Percentiles rank a stretch among this genome's conserved stretches.
Evolutionary conservation across 2,329 filamentous ascomycete genomes (phyloP).

Genomic region (Arthrinium phaeospermum): DNA sequence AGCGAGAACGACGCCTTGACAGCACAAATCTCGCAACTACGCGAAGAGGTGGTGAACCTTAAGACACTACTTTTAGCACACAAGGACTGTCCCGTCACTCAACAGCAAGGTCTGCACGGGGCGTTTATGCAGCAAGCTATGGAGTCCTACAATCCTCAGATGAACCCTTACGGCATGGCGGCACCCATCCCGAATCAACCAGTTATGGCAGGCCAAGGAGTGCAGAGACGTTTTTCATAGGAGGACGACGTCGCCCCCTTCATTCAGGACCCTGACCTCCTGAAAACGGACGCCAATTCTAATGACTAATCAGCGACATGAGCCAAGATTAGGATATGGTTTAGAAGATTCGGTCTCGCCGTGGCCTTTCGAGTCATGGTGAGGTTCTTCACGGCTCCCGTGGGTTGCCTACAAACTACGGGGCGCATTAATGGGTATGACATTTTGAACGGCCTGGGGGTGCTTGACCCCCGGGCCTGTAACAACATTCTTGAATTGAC

Average conservation of each 20-base stretch:
- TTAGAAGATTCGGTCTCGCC: background rate
- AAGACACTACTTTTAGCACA: conserved; percentile 93
- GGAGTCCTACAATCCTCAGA: conserved; percentile 60
- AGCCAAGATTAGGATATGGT: conserved; percentile 6
- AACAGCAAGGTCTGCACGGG: conserved; percentile 76
- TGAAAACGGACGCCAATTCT: background rate
- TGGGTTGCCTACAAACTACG: background rate
- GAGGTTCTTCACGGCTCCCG: background rate
- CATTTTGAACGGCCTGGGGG: background rate
- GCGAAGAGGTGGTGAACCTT: conserved; percentile 92
- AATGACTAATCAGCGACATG: background rate
- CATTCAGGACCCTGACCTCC: conserved; percentile 24
- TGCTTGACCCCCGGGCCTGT: conserved; percentile 38
- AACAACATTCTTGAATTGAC: conserved; percentile 44
- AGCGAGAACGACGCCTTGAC: conserved; percentile 89
- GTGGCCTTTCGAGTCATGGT: background rate
- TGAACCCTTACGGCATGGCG: conserved; percentile 66
- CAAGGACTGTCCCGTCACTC: conserved; percentile 93
- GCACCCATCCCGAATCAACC: conserved; percentile 57
- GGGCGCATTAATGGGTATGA: conserved; percentile 14
- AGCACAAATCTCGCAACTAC: conserved; percentile 79
- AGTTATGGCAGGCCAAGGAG: conserved; percentile 61
- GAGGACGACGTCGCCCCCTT: conserved; percentile 30
- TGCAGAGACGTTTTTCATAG: conserved; percentile 64
- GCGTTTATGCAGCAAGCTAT: conserved; percentile 62